phyloP scores from a whole-genome alignment of 1,284 basidiomycete species.

The Leccinum angustisporum region DNA sequence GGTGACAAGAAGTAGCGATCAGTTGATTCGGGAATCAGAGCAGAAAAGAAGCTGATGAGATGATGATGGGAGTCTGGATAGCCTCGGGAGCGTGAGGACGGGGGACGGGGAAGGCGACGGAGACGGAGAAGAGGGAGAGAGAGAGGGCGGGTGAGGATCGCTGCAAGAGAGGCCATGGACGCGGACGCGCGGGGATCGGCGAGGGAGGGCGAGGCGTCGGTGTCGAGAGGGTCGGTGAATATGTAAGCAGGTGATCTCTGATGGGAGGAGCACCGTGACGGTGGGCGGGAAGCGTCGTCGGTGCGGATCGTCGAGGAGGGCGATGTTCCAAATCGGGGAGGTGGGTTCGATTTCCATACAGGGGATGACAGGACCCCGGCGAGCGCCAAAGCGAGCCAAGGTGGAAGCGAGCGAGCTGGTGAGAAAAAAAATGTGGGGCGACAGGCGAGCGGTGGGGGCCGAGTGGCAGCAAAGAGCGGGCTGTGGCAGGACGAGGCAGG shows the following conservation, averaged over 20 bases:
- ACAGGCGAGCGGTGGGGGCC: constrained; percentile 15
- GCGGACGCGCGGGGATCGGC: constrained; percentile 21
- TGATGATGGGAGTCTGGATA: constrained; percentile 9
- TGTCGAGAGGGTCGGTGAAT: constrained; percentile 28
- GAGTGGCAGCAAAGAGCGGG: constrained; percentile 25
- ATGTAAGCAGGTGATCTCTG: constrained; percentile 21
- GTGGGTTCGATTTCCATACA: constrained; percentile 25
- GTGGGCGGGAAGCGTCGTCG: constrained; percentile 26
- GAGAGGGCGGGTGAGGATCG: constrained; percentile 15
- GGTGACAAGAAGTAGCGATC: constrained; percentile 15
- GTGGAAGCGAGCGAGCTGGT: constrained; percentile 28
- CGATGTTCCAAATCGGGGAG: constrained; percentile 15
- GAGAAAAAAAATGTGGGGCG: constrained; percentile 14
- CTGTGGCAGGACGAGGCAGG: constrained; percentile 23
- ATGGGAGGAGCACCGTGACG: constrained; percentile 7
- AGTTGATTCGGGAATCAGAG: constrained; percentile 14
- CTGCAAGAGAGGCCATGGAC: not conserved
- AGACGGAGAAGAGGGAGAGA: constrained; percentile 20
- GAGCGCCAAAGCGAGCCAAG: constrained; percentile 33
- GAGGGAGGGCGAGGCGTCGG: constrained; percentile 16
- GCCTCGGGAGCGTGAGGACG: constrained; percentile 20
- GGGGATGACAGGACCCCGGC: constrained; percentile 31
- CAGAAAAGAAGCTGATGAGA: constrained; percentile 26
- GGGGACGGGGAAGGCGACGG: constrained; percentile 19
- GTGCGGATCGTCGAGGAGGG: constrained; percentile 33